Percentiles rank a stretch among this genome's conserved stretches.
phyloP scores from a whole-genome alignment of 352 stramenopile genomes.

The Pythium phragmitis region DNA sequence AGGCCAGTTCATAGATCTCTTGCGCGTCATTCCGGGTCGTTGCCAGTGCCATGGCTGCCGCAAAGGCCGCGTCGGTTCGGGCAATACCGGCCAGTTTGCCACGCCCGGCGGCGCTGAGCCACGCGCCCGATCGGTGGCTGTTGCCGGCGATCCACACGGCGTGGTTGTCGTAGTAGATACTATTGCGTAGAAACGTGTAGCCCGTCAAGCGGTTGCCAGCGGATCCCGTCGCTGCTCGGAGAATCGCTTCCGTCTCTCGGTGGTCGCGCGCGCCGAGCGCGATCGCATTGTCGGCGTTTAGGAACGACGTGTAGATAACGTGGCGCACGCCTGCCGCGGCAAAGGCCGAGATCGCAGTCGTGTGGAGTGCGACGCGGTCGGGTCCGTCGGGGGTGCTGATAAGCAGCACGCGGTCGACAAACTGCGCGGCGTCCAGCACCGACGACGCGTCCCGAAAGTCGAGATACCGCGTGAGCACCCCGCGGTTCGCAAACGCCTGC shows the following conservation, averaged over 20 bases:
- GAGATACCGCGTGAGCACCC: conserved; percentile 18
- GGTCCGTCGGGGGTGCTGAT: conserved; percentile 12
- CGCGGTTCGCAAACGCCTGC: conserved; percentile 1
- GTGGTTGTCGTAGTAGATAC: conserved; percentile 23
- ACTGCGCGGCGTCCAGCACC: conserved; percentile 14
- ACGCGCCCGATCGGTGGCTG: neutral
- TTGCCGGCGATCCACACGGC: conserved; percentile 11
- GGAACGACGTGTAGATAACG: conserved; percentile 24
- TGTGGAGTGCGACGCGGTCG: conserved; percentile 1
- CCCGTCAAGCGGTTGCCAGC: conserved; percentile 4
- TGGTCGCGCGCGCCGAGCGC: neutral
- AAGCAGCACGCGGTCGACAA: conserved; percentile 23
- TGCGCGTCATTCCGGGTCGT: neutral
- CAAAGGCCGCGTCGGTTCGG: neutral
- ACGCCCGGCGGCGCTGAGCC: neutral
- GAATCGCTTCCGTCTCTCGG: conserved; percentile 11
- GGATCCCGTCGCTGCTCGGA: neutral
- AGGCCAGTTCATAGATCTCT: conserved; percentile 8
- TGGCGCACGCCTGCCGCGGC: conserved; percentile 11
- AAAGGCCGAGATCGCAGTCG: conserved; percentile 1
- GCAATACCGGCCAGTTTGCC: neutral
- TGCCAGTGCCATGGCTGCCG: neutral
- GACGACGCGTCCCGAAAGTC: conserved; percentile 20
- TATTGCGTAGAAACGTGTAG: conserved; percentile 25
- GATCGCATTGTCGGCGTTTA: conserved; percentile 3